Percentiles rank a stretch among this genome's conserved stretches.
phyloP scores from a whole-genome alignment of 202 grass and related monocot species.

The Carex sylvatica region DNA sequence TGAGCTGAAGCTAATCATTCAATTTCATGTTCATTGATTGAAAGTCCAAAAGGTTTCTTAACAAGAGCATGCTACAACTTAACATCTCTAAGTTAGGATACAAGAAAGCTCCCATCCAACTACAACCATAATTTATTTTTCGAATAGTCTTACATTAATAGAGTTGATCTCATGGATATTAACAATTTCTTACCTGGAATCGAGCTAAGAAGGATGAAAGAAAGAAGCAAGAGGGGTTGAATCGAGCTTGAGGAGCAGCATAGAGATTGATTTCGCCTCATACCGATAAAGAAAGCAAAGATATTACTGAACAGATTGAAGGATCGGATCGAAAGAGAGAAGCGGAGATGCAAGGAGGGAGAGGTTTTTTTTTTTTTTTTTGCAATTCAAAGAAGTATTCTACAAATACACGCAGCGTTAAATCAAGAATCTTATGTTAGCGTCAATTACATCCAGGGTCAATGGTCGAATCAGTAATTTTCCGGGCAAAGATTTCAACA shows the following conservation, averaged over 20 bases:
- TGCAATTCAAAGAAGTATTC: background rate
- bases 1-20: background rate
- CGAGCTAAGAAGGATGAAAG: constrained; percentile 14
- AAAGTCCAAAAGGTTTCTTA: no score
- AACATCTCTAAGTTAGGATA: background rate
- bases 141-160: background rate
- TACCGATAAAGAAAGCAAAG: constrained; percentile 14
- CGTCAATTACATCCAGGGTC: background rate
- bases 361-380: background rate
- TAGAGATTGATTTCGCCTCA: constrained; percentile 10
- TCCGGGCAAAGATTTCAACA: no score
- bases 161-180: background rate
- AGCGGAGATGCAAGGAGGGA: background rate
- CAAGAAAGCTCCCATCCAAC: background rate
- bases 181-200: constrained; percentile 31
- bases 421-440: background rate
- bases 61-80: background rate
- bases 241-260: background rate
- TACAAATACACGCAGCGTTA: background rate
- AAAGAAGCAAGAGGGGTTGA: constrained; percentile 17
- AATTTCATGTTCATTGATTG: background rate
- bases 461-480: constrained; percentile 8
- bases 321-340: background rate
- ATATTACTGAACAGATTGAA: background rate
- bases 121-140: background rate